Conservation (phyloP, 1,139 yeast genomes). For the Sugiyamaella grinbergsii region DNA sequence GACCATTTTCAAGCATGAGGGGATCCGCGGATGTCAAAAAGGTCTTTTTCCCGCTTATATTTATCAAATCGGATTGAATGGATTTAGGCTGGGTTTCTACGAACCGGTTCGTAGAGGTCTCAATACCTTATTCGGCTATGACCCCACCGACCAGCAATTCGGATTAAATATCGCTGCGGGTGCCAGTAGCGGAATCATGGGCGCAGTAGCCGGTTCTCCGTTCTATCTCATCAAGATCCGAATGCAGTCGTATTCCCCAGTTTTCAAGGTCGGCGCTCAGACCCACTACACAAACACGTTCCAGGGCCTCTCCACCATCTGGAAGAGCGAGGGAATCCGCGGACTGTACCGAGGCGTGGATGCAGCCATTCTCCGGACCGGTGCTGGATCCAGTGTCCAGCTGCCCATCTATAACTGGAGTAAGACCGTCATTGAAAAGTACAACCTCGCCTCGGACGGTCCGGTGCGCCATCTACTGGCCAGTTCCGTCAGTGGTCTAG, state of each 20-base stretch:
- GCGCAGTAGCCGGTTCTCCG: constrained; percentile 90
- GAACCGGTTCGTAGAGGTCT: constrained; percentile 75
- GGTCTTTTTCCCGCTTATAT: constrained; percentile 67
- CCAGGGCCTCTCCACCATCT: constrained; percentile 68
- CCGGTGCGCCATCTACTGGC: constrained; percentile 72
- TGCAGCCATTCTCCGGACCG: constrained; percentile 92
- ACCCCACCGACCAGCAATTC: constrained; percentile 50
- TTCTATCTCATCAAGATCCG: constrained; percentile 89
- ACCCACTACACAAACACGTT: constrained; percentile 73
- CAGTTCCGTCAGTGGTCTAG: constrained; percentile 81
- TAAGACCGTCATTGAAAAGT: constrained; percentile 56
- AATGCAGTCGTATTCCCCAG: constrained; percentile 85
- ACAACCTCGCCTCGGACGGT: constrained; percentile 60
- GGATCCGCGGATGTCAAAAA: constrained; percentile 82
- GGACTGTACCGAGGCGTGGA: constrained; percentile 91
- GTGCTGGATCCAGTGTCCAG: constrained; percentile 95
- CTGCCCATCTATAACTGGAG: constrained; percentile 87
- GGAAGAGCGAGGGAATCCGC: constrained; percentile 64
- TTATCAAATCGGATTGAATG: constrained; percentile 88
- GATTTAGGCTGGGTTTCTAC: constrained; percentile 89
- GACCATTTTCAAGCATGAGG: constrained; percentile 78
- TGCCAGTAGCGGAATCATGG: constrained; percentile 80
- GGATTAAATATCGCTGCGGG: constrained; percentile 75
- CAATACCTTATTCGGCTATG: constrained; percentile 60
- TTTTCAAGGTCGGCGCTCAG: constrained; percentile 81